phyloP scores from a whole-genome alignment of 805 yeast species.

The Candida nemodendra region DNA sequence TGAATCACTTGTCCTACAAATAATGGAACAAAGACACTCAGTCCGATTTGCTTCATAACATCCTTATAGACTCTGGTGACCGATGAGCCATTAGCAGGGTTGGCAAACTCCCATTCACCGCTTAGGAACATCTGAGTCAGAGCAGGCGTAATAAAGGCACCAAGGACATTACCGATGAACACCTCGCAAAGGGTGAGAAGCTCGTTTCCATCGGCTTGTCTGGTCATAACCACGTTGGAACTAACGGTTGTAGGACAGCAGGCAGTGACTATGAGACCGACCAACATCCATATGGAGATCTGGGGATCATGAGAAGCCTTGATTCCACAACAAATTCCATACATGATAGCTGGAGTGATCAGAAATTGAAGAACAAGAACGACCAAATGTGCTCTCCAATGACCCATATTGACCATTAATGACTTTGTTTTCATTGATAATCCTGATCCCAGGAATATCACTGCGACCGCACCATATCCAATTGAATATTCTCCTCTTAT shows the following conservation, averaged over 20 bases:
- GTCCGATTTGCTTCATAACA: constrained; percentile 86
- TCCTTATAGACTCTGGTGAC: constrained; percentile 60
- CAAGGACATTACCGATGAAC: constrained; percentile 77
- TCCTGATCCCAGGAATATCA: constrained; percentile 81
- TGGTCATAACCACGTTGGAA: constrained; percentile 91
- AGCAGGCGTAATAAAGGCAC: constrained; percentile 88
- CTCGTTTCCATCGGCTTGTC: constrained; percentile 80
- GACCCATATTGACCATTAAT: constrained; percentile 57
- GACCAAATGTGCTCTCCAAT: constrained; percentile 83
- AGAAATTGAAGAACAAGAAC: constrained; percentile 68
- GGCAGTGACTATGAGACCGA: constrained; percentile 79
- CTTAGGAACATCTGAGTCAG: constrained; percentile 66
- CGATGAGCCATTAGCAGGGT: constrained; percentile 62
- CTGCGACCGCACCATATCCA: constrained; percentile 83
- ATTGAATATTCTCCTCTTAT: constrained; percentile 74
- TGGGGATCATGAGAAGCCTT: constrained; percentile 51
- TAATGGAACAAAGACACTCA: constrained; percentile 75
- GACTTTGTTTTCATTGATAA: constrained; percentile 68
- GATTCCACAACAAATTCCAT: constrained; percentile 70
- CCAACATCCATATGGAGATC: constrained; percentile 76
- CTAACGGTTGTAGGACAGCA: constrained; percentile 91
- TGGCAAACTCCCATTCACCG: constrained; percentile 70
- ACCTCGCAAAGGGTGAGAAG: constrained; percentile 76
- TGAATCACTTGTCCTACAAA: constrained; percentile 87
- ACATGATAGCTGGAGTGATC: constrained; percentile 49